Base-by-base conservation (phyloP, 768 basidiomycete genomes). In the Mycena crocata region DNA sequence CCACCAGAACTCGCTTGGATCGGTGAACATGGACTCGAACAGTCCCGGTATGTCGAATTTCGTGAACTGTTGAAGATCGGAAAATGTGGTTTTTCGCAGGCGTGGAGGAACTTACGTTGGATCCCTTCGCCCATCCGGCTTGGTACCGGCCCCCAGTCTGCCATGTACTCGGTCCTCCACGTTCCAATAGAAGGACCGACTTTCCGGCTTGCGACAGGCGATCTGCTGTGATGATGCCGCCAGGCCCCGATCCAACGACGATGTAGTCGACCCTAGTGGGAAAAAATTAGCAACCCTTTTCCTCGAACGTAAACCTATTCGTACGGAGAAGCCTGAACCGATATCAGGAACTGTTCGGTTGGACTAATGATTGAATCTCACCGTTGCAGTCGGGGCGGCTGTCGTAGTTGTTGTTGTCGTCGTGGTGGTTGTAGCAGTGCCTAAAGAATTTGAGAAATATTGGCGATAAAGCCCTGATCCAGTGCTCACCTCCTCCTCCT, bases 41-140 rank as follows among this genome's bases (percentile, higher is more conserved):
- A 89, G 71, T 69, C 89, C 89, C 24, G 89, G 89, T 60, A 89
- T 78, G 68, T 90, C 89, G 73, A 89, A 90, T 70, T 89, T 89
- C 7, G 89, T 90, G 58, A 88, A 75, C 87, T 89, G 70, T 9
- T 51, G 31, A 59, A 44, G 30, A 9, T 50, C 31, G 12, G 59
- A 32, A 6, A 46, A 54, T 62, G 61, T 64, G 39, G 24, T 15
- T 34, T 17, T 19, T 30, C 12, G 21, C 10, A 21, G 19, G 28
- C 19, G 32, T 1, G 23, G 30, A 28, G 44, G 46, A 15, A 71
- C 81, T 31, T 68, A 86, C 85, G 56, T 84, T 84, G 4, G 79
- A 79, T 44, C 85, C 83, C 60, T 75, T 70, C 2, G 83, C 74
- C 88, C 87, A 89, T 8, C 77, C 73, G 0, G 88, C 82, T 46